Conservation (phyloP, 2,329 filamentous ascomycete genomes). For the Aspergillus udagawae region DNA sequence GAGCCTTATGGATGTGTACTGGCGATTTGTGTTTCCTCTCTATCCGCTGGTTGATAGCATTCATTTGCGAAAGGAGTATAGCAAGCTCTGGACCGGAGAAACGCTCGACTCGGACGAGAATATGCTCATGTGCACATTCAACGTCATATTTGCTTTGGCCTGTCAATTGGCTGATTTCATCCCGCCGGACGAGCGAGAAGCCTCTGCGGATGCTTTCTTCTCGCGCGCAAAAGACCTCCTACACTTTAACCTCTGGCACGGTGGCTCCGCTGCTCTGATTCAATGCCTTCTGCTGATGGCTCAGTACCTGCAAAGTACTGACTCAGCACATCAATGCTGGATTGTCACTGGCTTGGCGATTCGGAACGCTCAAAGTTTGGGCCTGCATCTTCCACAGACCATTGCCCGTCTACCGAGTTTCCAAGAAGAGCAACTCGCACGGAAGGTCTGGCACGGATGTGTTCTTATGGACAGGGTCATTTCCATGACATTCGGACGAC, state of each 20-base stretch:
- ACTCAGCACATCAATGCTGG: constrained; percentile 48
- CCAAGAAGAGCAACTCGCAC: constrained; percentile 27
- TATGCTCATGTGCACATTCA: constrained; percentile 44
- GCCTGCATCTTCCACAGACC: constrained; percentile 43
- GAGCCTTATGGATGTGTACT: constrained; percentile 44
- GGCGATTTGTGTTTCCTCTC: constrained; percentile 45
- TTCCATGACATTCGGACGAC: constrained; percentile 37
- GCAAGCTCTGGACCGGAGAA: constrained; percentile 40
- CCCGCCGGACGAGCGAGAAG: constrained; percentile 38
- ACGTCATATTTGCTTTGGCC: constrained; percentile 46
- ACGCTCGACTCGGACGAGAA: constrained; percentile 37
- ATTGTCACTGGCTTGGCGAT: constrained; percentile 47
- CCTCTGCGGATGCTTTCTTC: constrained; percentile 42
- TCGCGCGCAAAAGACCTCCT: constrained; percentile 41
- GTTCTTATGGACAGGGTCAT: constrained; percentile 36
- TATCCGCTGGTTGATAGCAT: constrained; percentile 45
- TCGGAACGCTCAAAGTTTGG: constrained; percentile 46
- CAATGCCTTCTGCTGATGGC: constrained; percentile 48
- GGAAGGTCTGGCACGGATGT: constrained; percentile 35
- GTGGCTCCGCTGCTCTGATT: constrained; percentile 42
- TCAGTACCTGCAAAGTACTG: constrained; percentile 49
- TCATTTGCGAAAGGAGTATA: constrained; percentile 38
- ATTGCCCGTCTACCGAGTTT: constrained; percentile 20
- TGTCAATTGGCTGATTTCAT: constrained; percentile 44
- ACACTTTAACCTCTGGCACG: constrained; percentile 42